Base-by-base conservation (phyloP, 2,329 filamentous ascomycete genomes). In the Alternaria burnsii region DNA sequence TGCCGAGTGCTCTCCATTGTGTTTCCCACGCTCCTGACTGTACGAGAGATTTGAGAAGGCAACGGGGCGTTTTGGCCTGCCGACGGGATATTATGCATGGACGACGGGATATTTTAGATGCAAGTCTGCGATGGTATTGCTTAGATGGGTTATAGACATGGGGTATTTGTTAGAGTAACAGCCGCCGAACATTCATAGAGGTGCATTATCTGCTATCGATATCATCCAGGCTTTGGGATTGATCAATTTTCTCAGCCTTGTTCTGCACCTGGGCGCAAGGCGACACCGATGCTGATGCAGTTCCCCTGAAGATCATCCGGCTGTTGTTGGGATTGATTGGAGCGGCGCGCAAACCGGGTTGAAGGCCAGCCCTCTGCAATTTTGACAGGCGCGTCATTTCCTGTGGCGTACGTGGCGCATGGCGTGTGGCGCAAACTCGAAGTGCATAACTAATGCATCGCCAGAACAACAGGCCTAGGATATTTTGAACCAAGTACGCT, bases 81-180 rank as follows among this genome's bases (percentile, higher is more conserved):
- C 14, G 10, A 24, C 46, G 46, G 46, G 32, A 34, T 20, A 55
- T 34, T 32, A 30, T 14, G 12, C 40, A 24, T 42, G 16, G 5
- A 14, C 8, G n/a, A 34, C 42, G 20, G 32, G 20, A 20, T 18
- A 38, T 58, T 58, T 30, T 16, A 24, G 28, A 30, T 22, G 20
- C 8, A 18, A 28, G 53, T 55, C 52, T 28, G 57, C 30, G 26
- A 40, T 41, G 10, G 34, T 46, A 30, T 32, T 36, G 22, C 46
- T 20, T 38, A 42, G 18, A 30, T 18, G 28, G 5, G 40, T 28
- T 69, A 62, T 66, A 66, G 62, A 67, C 62, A 58, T 42, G 59
- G 52, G 22, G 28, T 41, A 34, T 51, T 41, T 54, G 55, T 34
- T 24, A 16, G 38, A 46, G 32, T 41, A 22, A 22, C 24, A 5